Percentiles rank a stretch among this genome's conserved stretches.
These are phyloP conservation scores for Cryphonectria radicalis DNA, from an alignment of 2,329 filamentous ascomycete species.

Conservation along the genomic window DNA sequence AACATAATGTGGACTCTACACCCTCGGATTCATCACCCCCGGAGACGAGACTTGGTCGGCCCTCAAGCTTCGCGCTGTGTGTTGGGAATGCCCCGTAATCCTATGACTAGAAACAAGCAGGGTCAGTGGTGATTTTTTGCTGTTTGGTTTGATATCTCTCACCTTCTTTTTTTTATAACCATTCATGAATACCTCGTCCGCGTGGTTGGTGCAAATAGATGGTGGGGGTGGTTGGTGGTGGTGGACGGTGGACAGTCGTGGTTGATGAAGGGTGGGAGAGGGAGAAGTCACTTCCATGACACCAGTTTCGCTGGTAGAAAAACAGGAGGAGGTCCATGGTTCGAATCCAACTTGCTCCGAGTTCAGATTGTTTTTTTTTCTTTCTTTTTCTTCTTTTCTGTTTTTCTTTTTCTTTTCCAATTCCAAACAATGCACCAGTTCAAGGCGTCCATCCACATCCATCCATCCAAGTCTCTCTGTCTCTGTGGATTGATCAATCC, in stretches of 20 bases:
- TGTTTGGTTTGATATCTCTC: neutral
- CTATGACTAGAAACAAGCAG: conserved; percentile 9
- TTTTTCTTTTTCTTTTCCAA: too few relatives aligned
- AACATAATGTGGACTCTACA: neutral
- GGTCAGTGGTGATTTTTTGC: conserved; percentile 8
- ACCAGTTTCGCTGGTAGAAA: neutral
- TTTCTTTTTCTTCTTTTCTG: neutral
- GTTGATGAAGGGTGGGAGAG: neutral
- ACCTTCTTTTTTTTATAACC: too few relatives aligned
- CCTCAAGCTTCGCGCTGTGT: conserved; percentile 12
- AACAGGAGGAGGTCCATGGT: neutral
- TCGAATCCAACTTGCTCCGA: neutral
- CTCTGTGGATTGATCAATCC: neutral
- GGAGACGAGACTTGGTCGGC: conserved; percentile 5
- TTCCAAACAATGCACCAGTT: neutral
- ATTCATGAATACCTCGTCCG: neutral
- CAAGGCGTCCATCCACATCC: too few relatives aligned
- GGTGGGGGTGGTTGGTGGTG: neutral
- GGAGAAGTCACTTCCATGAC: neutral
- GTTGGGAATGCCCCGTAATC: conserved; percentile 5
- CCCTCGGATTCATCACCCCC: conserved; percentile 4
- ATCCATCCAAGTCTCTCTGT: neutral
- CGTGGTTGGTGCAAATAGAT: neutral
- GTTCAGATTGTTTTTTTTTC: neutral
- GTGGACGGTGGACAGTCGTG: neutral